Conservation (phyloP, 495 filamentous ascomycete genomes). For the Opeltia flavorubescens region DNA sequence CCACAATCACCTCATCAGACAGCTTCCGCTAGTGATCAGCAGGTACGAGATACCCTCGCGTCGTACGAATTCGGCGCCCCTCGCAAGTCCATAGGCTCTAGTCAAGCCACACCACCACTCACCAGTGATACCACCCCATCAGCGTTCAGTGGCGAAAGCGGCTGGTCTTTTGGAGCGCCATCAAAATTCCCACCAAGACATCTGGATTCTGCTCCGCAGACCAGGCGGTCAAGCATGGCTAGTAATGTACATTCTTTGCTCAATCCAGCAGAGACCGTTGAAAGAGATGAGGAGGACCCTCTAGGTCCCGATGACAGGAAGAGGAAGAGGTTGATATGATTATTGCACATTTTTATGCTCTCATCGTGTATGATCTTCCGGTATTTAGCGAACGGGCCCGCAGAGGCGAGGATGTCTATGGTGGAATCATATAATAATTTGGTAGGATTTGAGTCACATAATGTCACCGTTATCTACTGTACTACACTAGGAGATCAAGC, state of each 20-base stretch:
- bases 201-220: slow-evolving; percentile 40
- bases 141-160: slow-evolving; percentile 36
- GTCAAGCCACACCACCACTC: slow-evolving; percentile 58
- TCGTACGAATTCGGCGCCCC: slow-evolving; percentile 63
- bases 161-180: slow-evolving; percentile 40
- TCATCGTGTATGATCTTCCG: neutral
- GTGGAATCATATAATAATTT: too few relatives aligned
- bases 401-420: too few relatives aligned
- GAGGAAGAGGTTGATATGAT: slow-evolving; percentile 56
- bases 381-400: neutral
- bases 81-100: slow-evolving; percentile 42
- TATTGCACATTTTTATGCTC: neutral
- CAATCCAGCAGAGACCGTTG: slow-evolving; percentile 72
- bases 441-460: too few relatives aligned
- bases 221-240: slow-evolving; percentile 58
- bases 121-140: slow-evolving; percentile 33
- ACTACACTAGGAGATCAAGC: too few relatives aligned
- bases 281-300: slow-evolving; percentile 53
- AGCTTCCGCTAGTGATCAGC: slow-evolving; percentile 56
- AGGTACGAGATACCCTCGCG: slow-evolving; percentile 67
- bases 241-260: slow-evolving; percentile 65
- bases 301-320: slow-evolving; percentile 56
- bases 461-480: too few relatives aligned
- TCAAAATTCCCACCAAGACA: slow-evolving; percentile 27
- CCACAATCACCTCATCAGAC: slow-evolving; percentile 68